Evolutionary conservation across 2,329 filamentous ascomycete genomes (phyloP), one percentile per base, ranked within the genome.

Genomic region (Cordyceps pruinosa): DNA sequence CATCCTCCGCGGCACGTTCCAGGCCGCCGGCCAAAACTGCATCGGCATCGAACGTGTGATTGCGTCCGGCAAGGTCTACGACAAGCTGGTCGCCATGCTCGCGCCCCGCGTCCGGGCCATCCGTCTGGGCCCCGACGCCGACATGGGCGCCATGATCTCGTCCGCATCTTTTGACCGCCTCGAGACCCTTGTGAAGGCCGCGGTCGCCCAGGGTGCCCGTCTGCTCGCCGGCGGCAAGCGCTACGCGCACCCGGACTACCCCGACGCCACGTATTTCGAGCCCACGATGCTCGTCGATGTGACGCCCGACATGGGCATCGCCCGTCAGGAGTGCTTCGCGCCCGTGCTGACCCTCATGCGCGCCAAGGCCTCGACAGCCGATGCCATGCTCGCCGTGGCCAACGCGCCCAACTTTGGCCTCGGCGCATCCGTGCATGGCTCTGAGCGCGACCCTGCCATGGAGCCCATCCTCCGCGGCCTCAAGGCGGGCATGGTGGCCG

Each of bases 41-140:
- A 93, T 99, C 68, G 94, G 94, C 56, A 93, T 97, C 63, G 94
- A 99, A 75, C 88, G 94, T 57, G 86, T 97, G 67, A 86, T 97
- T 64, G 90, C 88, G 25, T 81, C 89, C 17, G 86, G 90, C 1
- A 77, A 75, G n/a, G 79, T 89, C 52, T 96, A 97, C 75, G 79
- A 88, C 61, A 77, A 77, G 57, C 81, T 99, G 23, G 75, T 96
- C 53, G 72, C 77, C 5, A 78, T 85, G 60, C 82, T 99, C 21
- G 81, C 84, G 52, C 86, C 88, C 12, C 86, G 88, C 60, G 89
- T 97, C 62, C 78, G 80, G 60, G 80, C 81, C 12, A 77, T 99
- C 17, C 86, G 89, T 21, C 78, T 94, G 1, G 94, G 94, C 2
- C 89, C 86, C 5, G 74, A 81, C 49, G 81, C 88, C 46, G 94